A percentile compares a stretch with the other conserved stretches of the same genome.
Conservation (phyloP, 495 filamentous ascomycete genomes). For the Paragyromitra xinjiangensis region DNA sequence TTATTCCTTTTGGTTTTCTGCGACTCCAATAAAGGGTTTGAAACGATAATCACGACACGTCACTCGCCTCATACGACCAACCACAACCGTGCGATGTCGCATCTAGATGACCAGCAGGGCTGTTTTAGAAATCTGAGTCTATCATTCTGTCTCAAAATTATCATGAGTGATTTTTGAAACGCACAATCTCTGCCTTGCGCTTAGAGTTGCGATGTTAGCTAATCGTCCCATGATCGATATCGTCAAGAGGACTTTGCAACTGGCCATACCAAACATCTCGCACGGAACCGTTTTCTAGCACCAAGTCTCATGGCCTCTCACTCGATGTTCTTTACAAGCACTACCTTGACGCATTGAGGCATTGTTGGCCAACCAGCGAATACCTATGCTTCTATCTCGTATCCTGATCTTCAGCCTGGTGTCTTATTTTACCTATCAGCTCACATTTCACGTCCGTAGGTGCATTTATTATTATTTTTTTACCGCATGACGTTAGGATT, state of each 20-base stretch:
- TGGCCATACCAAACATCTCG: background rate
- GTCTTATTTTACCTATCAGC: background rate
- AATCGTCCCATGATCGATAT: background rate
- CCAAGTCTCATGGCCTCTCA: conserved; percentile 31
- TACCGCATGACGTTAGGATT: conserved; percentile 1
- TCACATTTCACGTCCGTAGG: background rate
- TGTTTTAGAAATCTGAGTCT: background rate
- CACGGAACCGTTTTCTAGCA: background rate
- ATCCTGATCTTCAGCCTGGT: background rate
- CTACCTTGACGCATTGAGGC: background rate
- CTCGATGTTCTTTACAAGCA: conserved; percentile 8
- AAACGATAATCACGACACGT: background rate
- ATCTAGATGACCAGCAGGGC: background rate
- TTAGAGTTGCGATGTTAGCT: background rate
- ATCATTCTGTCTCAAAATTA: background rate
- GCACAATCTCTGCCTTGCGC: conserved; percentile 4
- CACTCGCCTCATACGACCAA: background rate
- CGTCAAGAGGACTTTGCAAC: background rate
- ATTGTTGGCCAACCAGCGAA: background rate
- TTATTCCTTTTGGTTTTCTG: background rate
- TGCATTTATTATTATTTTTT: background rate
- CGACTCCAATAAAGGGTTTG: background rate
- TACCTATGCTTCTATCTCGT: background rate
- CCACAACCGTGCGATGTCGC: background rate
- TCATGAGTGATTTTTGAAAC: background rate